Conservation (phyloP, 139 green algal genomes). For the Tetraselmis striata region DNA sequence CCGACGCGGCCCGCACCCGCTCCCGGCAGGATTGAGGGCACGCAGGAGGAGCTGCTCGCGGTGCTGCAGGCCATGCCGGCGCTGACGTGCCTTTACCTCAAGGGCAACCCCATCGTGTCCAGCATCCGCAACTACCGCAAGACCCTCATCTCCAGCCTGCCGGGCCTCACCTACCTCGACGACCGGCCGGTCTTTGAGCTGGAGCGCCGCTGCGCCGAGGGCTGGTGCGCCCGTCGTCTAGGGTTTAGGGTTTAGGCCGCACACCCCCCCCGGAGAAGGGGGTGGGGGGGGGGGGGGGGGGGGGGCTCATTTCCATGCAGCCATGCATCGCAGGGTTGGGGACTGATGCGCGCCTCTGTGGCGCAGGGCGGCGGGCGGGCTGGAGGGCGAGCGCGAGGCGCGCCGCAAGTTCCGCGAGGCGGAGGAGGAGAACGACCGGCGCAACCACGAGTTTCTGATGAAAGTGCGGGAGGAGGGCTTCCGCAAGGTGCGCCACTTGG, state of each 20-base stretch:
- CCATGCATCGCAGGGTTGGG: too few relatives aligned
- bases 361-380: conserved; percentile 44
- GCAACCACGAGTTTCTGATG: conserved; percentile 69
- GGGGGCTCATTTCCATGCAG: not conserved
- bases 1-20: too few relatives aligned
- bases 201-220: conserved; percentile 58
- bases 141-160: conserved; percentile 45
- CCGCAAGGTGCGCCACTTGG: conserved; percentile 43
- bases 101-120: conserved; percentile 72
- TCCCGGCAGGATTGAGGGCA: not conserved
- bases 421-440: conserved; percentile 31
- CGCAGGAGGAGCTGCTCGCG: conserved; percentile 17
- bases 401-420: conserved; percentile 42
- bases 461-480: conserved; percentile 49
- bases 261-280: not conserved
- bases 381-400: conserved; percentile 71
- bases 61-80: conserved; percentile 38
- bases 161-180: conserved; percentile 73
- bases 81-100: conserved; percentile 80
- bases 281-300: too few relatives aligned
- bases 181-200: conserved; percentile 73
- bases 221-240: conserved; percentile 46
- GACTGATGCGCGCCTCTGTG: too few relatives aligned
- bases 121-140: conserved; percentile 68
- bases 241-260: not conserved